Conservation (phyloP, 179 eudicot species). For the Vitellaria paradoxa region DNA sequence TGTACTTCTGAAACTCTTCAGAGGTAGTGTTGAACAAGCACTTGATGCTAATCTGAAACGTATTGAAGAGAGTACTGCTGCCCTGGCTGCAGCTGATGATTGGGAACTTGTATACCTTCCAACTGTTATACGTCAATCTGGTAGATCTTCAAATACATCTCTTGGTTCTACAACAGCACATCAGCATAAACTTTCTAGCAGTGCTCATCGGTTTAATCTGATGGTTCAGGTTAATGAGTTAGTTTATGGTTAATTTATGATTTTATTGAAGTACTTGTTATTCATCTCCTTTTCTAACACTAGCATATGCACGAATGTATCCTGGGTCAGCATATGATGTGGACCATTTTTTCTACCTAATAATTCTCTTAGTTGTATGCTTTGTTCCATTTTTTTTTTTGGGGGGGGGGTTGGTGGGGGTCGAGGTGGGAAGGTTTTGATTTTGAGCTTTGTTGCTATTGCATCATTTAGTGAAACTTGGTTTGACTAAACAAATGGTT, state of each 20-base stretch:
- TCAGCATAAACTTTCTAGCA: constrained; percentile 91
- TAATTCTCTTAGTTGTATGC: background rate
- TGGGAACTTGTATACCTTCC: constrained; percentile 79
- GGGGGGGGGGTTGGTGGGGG: too few relatives aligned
- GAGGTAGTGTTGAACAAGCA: constrained; percentile 96
- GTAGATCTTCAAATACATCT: constrained; percentile 53
- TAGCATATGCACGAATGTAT: background rate
- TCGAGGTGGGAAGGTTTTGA: too few relatives aligned
- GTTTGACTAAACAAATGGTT: background rate
- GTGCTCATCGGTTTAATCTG: constrained; percentile 87
- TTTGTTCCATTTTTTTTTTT: background rate
- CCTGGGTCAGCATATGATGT: background rate
- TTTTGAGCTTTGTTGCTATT: background rate
- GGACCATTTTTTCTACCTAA: background rate
- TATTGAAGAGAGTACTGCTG: constrained; percentile 97
- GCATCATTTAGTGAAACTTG: background rate
- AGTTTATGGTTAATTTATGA: background rate
- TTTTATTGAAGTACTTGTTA: background rate
- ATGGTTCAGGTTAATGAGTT: constrained; percentile 83
- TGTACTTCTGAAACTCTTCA: constrained; percentile 78
- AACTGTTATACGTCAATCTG: constrained; percentile 55
- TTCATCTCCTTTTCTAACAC: background rate
- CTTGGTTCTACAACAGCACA: constrained; percentile 39
- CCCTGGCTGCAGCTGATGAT: constrained; percentile 97
- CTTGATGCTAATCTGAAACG: constrained; percentile 90